phyloP scores from a whole-genome alignment of 129 eudicot genomes.

The Flaveria robusta region DNA sequence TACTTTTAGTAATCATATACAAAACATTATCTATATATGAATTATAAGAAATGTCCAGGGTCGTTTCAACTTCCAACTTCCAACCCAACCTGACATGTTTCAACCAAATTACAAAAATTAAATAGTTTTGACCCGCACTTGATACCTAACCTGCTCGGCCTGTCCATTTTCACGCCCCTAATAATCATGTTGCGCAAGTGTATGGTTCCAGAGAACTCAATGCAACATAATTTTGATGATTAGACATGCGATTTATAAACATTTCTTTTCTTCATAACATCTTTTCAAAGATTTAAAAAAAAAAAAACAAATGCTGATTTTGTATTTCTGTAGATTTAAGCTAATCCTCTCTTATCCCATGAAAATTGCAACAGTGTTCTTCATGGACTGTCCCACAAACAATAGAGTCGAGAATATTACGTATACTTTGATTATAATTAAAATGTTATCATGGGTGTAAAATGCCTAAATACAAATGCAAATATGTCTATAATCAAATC shows the following conservation, averaged over 20 bases:
- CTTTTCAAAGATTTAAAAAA: background rate
- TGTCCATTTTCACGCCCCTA: background rate
- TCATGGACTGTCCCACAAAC: slow-evolving; percentile 11
- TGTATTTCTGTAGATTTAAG: background rate
- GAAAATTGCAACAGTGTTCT: slow-evolving; percentile 5
- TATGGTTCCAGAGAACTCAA: too few relatives aligned
- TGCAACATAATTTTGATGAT: too few relatives aligned
- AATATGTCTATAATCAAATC: too few relatives aligned
- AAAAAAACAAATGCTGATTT: background rate
- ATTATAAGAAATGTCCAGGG: background rate
- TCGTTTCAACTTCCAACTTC: background rate
- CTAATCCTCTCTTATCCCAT: slow-evolving; percentile 13
- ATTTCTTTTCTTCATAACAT: background rate
- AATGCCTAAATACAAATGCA: too few relatives aligned
- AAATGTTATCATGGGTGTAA: too few relatives aligned
- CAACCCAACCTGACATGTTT: background rate
- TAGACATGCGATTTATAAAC: background rate
- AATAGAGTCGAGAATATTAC: background rate
- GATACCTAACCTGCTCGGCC: background rate
- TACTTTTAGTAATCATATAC: background rate
- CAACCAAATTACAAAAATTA: background rate
- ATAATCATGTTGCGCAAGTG: background rate
- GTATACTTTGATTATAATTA: background rate
- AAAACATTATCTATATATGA: background rate
- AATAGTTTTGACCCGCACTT: background rate